These are phyloP conservation scores for Trichoderma simmonsii DNA, from an alignment of 2,329 filamentous ascomycete species.

Conservation along the genomic window DNA sequence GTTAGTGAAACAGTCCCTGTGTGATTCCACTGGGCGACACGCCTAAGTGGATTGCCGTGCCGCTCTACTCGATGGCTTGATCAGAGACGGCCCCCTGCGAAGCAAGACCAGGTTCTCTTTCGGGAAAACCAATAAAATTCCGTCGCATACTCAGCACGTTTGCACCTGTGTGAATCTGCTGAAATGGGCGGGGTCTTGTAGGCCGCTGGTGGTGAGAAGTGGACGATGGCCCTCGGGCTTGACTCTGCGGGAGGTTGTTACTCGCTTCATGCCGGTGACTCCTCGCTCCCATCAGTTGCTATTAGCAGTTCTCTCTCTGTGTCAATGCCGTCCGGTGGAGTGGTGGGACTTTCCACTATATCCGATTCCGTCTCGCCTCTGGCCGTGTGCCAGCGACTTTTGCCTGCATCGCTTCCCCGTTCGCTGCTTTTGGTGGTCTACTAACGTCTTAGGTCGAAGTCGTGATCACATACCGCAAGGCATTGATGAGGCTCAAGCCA, in stretches of 20 bases:
- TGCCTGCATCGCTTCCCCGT: background rate
- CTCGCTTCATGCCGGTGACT: background rate
- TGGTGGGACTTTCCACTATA: constrained; percentile 6
- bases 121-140: background rate
- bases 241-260: background rate
- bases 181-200: background rate
- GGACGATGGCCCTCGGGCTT: background rate
- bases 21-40: background rate
- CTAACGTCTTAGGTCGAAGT: background rate
- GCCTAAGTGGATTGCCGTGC: background rate
- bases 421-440: background rate
- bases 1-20: background rate
- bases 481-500: background rate
- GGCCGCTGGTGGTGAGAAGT: background rate
- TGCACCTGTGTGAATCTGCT: background rate
- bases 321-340: background rate
- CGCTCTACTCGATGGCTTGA: background rate
- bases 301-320: constrained; percentile 3
- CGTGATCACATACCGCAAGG: background rate
- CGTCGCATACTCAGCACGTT: background rate
- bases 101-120: background rate
- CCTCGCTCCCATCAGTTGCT: background rate
- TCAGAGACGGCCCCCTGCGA: background rate
- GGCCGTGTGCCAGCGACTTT: background rate
- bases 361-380: background rate